Base-by-base conservation (phyloP, 1,284 basidiomycete species). In the Boletus sp. region DNA sequence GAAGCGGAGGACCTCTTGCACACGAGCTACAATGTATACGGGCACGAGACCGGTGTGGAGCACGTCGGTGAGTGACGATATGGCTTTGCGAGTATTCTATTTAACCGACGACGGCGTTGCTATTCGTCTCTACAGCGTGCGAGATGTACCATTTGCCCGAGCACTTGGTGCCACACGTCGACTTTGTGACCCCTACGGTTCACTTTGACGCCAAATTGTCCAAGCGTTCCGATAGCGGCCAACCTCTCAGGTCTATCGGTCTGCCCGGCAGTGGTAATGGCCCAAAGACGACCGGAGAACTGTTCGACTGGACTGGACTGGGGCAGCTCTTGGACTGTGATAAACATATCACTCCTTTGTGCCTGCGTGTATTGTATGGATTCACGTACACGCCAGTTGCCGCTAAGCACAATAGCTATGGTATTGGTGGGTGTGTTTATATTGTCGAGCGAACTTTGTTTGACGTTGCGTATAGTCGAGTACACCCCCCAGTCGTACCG, bases 401-500 rank as follows among this genome's bases (percentile, higher is more conserved):
- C 1, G 64, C 70, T 1, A 30, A 65, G 6, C 69, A 69, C 45
- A 82, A 81, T 49, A 73, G 69, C 17, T 77, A 68, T 55, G 79
- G 75, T 9, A 72, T 82, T 41, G 72, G 78, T 76, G 47, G 58
- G 60, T 45, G 13, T 3, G 8, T 16, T 13, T 5, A 30, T 34
- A 60, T 50, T 6, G 5, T 44, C 20, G 3, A 25, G 20, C 7
- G 37, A 42, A 22, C 8, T 30, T 14, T n/a, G 7, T 35, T 25
- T 49, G 35, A 60, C 0, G 20, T 36, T 2, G 37, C 10, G 14
- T 26, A 4, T 39, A 77, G 77, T 73, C 46, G 77, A 79, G 52
- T 76, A 72, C 52, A 73, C 72, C 6, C 77, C 78, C 2, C 71
- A 77, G 49, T 62, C 76, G 2, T 78, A 71, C 55, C 51, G 70